Evolutionary conservation across 176 grass and related monocot species (phyloP).

Genomic region (Lolium perenne): DNA sequence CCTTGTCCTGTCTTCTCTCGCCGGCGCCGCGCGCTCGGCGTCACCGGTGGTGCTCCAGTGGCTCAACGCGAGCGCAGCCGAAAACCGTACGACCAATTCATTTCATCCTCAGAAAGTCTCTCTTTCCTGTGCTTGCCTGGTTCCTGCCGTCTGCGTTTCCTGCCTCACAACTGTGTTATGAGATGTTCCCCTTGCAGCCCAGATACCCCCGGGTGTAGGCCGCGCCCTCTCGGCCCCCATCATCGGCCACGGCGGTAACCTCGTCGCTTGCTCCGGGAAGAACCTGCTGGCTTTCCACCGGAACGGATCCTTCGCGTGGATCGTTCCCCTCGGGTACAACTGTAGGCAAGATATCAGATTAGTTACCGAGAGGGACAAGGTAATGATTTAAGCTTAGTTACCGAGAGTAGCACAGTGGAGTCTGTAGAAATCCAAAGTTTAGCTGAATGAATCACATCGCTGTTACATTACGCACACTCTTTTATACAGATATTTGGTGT

Average conservation of each 20-base stretch:
- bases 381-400: slow-evolving; percentile 38
- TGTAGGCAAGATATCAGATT: slow-evolving; percentile 56
- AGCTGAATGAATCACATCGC: background rate
- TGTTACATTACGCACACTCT: slow-evolving; percentile 9
- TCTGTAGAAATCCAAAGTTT: background rate
- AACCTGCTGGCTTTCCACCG: slow-evolving; percentile 64
- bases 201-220: background rate
- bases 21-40: background rate
- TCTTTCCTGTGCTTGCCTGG: background rate
- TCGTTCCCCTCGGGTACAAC: slow-evolving; percentile 44
- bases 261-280: slow-evolving; percentile 68
- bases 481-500: background rate
- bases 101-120: background rate
- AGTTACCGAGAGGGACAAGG: slow-evolving; percentile 59
- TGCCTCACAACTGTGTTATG: background rate
- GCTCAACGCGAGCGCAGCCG: background rate
- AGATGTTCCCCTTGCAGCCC: slow-evolving; percentile 42
- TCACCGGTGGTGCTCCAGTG: background rate
- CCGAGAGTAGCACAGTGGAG: slow-evolving; percentile 56
- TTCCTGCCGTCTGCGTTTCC: background rate
- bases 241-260: slow-evolving; percentile 49
- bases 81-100: background rate
- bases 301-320: slow-evolving; percentile 68
- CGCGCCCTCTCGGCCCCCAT: slow-evolving; percentile 55
- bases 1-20: slow-evolving; percentile 40